Evolutionary conservation across 2,329 filamentous ascomycete species (phyloP).

Genomic region (Verticillium klebahnii): DNA sequence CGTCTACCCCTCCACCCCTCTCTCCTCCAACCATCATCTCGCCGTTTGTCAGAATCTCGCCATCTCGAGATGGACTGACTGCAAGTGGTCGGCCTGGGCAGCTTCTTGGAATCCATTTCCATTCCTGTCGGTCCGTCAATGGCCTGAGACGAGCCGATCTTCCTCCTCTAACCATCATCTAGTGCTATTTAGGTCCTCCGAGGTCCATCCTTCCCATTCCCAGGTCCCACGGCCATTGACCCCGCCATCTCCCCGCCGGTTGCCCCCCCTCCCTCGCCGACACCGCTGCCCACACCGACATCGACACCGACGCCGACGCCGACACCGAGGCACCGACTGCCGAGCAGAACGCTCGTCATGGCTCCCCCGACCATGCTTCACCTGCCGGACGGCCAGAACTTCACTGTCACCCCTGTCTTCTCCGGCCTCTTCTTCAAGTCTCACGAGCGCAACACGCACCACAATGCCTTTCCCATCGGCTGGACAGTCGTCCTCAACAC

Average conservation of each 20-base stretch:
- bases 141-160: neutral
- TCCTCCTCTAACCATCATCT: neutral
- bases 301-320: neutral
- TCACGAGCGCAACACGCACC: conserved; percentile 65
- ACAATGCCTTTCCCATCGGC: conserved; percentile 72
- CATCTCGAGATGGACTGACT: neutral
- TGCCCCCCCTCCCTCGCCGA: neutral
- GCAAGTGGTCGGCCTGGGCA: neutral
- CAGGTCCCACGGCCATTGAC: conserved; percentile 2
- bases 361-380: conserved; percentile 46
- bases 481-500: conserved; percentile 88
- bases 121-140: neutral
- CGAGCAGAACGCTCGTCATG: conserved; percentile 18
- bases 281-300: neutral
- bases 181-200: neutral
- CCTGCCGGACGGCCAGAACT: conserved; percentile 82
- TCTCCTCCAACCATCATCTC: conserved; percentile 13
- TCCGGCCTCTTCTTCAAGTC: conserved; percentile 88
- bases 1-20: conserved; percentile 5
- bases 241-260: conserved; percentile 6
- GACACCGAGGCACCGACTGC: neutral
- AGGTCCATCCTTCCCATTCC: neutral
- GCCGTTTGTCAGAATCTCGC: conserved; percentile 13
- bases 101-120: neutral
- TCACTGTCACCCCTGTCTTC: conserved; percentile 81